A percentile compares a stretch with the other conserved stretches of the same genome.
Conservation (phyloP, 805 yeast genomes). For the Ogataea glucozyma region DNA sequence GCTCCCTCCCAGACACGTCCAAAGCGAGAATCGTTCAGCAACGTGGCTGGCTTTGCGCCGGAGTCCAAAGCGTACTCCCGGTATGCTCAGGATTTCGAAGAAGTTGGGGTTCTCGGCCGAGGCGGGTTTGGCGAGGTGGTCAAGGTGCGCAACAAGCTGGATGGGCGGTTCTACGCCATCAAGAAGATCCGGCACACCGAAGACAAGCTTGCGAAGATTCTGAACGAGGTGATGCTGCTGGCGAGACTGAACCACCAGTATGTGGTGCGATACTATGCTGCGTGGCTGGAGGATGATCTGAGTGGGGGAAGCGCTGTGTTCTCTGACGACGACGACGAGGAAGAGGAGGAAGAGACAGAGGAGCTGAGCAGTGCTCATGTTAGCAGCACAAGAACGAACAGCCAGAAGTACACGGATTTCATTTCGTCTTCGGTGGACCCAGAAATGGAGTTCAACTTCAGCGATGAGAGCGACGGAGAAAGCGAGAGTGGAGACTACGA, state of each 20-base stretch:
- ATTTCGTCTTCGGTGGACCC: slow-evolving; percentile 65
- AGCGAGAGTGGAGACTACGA: slow-evolving; percentile 21
- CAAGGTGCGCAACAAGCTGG: slow-evolving; percentile 90
- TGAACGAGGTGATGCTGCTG: slow-evolving; percentile 88
- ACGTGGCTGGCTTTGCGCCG: slow-evolving; percentile 21
- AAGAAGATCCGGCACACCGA: slow-evolving; percentile 86
- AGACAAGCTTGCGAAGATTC: slow-evolving; percentile 73
- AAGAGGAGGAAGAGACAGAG: slow-evolving; percentile 36
- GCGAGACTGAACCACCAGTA: slow-evolving; percentile 93
- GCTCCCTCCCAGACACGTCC: slow-evolving; percentile 12
- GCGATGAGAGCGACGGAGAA: slow-evolving; percentile 35
- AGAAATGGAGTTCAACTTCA: slow-evolving; percentile 53
- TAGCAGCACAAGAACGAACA: slow-evolving; percentile 32
- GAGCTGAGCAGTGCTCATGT: slow-evolving; percentile 27
- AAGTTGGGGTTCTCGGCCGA: slow-evolving; percentile 82
- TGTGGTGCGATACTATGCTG: slow-evolving; percentile 94
- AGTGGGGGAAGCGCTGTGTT: slow-evolving; percentile 27
- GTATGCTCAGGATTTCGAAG: slow-evolving; percentile 92
- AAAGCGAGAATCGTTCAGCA: slow-evolving; percentile 34
- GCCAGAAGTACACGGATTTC: slow-evolving; percentile 56
- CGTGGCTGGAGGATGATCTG: slow-evolving; percentile 87
- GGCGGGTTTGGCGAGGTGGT: slow-evolving; percentile 99
- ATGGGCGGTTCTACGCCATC: slow-evolving; percentile 92
- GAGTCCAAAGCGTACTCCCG: slow-evolving; percentile 51
- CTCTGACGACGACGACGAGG: slow-evolving; percentile 24